Base-by-base conservation (phyloP, 2,329 filamentous ascomycete species). In the Aspergillus eucalypticola region DNA sequence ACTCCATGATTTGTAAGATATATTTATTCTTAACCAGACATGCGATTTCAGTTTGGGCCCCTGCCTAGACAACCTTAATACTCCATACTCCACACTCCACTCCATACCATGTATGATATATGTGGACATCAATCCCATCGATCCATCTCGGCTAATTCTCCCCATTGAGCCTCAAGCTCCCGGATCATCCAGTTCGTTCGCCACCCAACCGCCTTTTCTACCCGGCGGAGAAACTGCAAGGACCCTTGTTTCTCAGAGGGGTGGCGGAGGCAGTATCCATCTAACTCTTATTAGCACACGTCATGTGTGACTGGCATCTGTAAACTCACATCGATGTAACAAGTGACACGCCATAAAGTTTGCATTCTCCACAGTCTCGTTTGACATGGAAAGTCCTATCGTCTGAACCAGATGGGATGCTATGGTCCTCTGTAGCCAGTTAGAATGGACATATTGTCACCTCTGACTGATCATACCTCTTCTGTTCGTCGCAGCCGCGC, bases 271-370 rank as follows among this genome's bases (percentile, higher is more conserved):
- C 71, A 74, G 29, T 74, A 71, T 46, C 73, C 73, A 63, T 72
- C 71, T 75, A 21, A 13, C 62, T 7, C 10, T 11, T 68, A 62
- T 11, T 5, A 29, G 23, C 3, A 17, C 15, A 2, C 11, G 2
- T 13, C 3, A 7, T 27, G 3, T 21, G 35, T 13, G 17, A 15
- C 21, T 27, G 17, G n/a, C 29, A 13, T 25, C 2, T 6, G 10
- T 27, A 42, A 38, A 64, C 72, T 27, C 60, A 75, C 73, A 75
- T 46, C 71, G 67, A 64, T 73, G 65, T 11, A 75, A 59, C 3
- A 75, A 48, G 56, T 75, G 73, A 5, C 69, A 72, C 3, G 68
- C 71, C 67, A 73, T 73, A 17, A 74, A 74, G 57, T 71, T 71
- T 7, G 71, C 72, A 58, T 74, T 75, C 11, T 71, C 63, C 5